Evolutionary conservation across 805 yeast genomes (phyloP).

Genomic region (Myxozyma mucilagina): DNA sequence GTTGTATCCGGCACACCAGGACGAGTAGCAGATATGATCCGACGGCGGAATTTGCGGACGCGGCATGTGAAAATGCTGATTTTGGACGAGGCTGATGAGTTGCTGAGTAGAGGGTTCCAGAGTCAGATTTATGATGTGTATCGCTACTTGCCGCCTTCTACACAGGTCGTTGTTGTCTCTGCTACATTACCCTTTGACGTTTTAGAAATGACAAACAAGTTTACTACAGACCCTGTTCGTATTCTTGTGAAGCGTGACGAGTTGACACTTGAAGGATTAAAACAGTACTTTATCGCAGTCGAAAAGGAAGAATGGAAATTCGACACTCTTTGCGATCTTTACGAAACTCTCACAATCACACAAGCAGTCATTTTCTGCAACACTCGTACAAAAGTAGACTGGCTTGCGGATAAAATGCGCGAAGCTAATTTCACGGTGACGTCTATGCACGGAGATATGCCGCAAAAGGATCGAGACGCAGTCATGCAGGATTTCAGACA

Average conservation of each 20-base stretch:
- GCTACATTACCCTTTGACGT: constrained; percentile 96
- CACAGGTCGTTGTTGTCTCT: constrained; percentile 91
- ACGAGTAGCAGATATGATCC: constrained; percentile 93
- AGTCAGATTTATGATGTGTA: constrained; percentile 94
- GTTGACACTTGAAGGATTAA: constrained; percentile 89
- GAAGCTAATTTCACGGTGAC: constrained; percentile 86
- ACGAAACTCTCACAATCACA: constrained; percentile 91
- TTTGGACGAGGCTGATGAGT: constrained; percentile 98
- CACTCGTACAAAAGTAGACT: constrained; percentile 93
- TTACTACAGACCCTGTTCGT: constrained; percentile 92
- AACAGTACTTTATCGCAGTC: constrained; percentile 86
- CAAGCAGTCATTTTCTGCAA: constrained; percentile 98
- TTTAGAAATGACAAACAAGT: constrained; percentile 83
- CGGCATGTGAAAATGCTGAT: constrained; percentile 88
- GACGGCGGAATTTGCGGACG: constrained; percentile 80
- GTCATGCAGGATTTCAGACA: constrained; percentile 95
- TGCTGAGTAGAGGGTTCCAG: constrained; percentile 89
- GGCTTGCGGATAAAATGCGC: constrained; percentile 71
- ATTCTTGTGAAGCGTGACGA: constrained; percentile 94
- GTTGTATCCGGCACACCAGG: constrained; percentile 98
- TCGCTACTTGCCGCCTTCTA: constrained; percentile 78
- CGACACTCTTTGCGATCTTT: constrained; percentile 90
- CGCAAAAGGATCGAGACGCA: constrained; percentile 88
- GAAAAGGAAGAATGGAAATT: constrained; percentile 93
- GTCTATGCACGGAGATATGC: constrained; percentile 95